These are phyloP conservation scores for Phytophthora brassicae DNA, from an alignment of 352 stramenopile genomes.

Conservation along the genomic window DNA sequence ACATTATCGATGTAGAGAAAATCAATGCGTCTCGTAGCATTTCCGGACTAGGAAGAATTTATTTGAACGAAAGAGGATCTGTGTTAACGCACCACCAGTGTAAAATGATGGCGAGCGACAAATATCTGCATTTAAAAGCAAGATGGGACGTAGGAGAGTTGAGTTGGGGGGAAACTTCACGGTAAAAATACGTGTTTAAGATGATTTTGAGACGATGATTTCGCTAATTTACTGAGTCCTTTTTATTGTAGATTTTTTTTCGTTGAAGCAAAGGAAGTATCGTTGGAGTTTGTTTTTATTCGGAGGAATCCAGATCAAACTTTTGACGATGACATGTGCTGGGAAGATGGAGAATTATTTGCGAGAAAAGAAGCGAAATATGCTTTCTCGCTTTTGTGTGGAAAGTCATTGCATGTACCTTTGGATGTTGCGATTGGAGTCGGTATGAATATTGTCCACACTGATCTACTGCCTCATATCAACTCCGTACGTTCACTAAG, in stretches of 20 bases:
- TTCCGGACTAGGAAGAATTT: slow-evolving; percentile 19
- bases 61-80: slow-evolving; percentile 10
- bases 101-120: slow-evolving; percentile 14
- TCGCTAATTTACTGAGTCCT: background rate
- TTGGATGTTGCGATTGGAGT: slow-evolving; percentile 15
- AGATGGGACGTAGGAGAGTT: slow-evolving; percentile 14
- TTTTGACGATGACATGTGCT: background rate
- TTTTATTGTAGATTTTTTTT: slow-evolving; percentile 23
- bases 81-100: slow-evolving; percentile 21
- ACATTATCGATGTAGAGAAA: slow-evolving; percentile 27
- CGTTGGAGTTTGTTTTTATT: slow-evolving; percentile 22
- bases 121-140: slow-evolving; percentile 4
- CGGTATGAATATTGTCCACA: slow-evolving; percentile 23
- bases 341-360: slow-evolving; percentile 15
- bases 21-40: slow-evolving; percentile 21
- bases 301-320: slow-evolving; percentile 5
- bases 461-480: slow-evolving; percentile 23
- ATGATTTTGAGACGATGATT: background rate
- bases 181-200: slow-evolving; percentile 8
- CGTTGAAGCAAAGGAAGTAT: slow-evolving; percentile 15
- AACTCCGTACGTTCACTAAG: slow-evolving; percentile 12
- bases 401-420: background rate
- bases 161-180: slow-evolving; percentile 1
- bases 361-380: slow-evolving; percentile 13
- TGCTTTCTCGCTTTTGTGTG: slow-evolving; percentile 15